Percentiles rank a stretch among this genome's conserved stretches.
phyloP scores from a whole-genome alignment of 139 green algal genomes.

The Asterochloris erici region DNA sequence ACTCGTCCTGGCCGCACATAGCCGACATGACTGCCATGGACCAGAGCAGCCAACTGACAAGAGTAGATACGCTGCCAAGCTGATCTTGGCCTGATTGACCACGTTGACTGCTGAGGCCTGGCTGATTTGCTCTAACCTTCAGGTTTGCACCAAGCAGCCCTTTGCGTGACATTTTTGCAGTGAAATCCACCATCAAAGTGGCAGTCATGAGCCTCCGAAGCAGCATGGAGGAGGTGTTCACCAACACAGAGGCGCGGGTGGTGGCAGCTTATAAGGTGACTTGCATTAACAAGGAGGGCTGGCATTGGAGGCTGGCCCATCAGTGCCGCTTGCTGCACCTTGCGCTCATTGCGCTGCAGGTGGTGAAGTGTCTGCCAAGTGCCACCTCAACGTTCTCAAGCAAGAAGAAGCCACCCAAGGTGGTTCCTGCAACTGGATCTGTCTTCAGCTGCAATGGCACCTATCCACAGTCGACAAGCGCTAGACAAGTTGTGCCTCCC shows the following conservation, averaged over 20 bases:
- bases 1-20: too few species aligned
- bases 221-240: constrained; percentile 36
- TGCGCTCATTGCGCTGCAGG: background rate
- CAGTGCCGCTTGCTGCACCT: background rate
- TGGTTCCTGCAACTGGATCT: background rate
- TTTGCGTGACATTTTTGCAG: too few species aligned
- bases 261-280: constrained; percentile 29
- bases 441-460: too few species aligned
- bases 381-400: constrained; percentile 8
- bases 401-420: constrained; percentile 24
- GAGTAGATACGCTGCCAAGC: too few species aligned
- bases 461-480: too few species aligned
- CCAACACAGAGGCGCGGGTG: constrained; percentile 34
- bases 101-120: too few species aligned
- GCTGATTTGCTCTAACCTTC: too few species aligned
- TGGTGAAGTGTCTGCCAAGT: constrained; percentile 24
- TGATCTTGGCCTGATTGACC: too few species aligned
- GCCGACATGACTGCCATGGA: too few species aligned
- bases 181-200: background rate
- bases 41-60: too few species aligned
- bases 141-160: too few species aligned
- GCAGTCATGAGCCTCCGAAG: background rate
- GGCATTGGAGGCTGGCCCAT: constrained; percentile 4
- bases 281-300: background rate
- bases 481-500: too few species aligned